A percentile compares a stretch with the other conserved stretches of the same genome.
These are phyloP conservation scores for Trypanosoma melophagium DNA, from an alignment of 208 protist species.

Conservation along the genomic window DNA sequence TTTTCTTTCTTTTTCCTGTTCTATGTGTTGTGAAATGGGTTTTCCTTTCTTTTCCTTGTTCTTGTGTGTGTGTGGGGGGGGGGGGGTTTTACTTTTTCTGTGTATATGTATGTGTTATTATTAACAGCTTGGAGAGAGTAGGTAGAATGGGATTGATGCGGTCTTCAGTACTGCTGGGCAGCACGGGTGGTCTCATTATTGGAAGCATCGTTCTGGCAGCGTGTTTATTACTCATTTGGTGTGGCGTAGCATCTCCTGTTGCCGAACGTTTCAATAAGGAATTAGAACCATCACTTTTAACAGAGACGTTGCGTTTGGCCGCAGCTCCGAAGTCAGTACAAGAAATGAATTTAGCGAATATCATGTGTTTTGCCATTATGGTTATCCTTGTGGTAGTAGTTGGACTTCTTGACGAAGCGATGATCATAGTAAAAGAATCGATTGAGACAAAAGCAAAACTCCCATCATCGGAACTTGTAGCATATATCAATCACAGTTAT, in stretches of 20 bases:
- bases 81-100: no score
- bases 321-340: slow-evolving; percentile 6
- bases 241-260: background rate
- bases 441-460: slow-evolving; percentile 45
- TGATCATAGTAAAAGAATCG: slow-evolving; percentile 36
- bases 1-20: slow-evolving; percentile 9
- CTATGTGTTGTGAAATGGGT: slow-evolving; percentile 8
- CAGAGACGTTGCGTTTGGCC: background rate
- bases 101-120: background rate
- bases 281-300: background rate
- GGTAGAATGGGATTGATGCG: background rate
- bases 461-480: slow-evolving; percentile 47
- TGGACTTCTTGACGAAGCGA: slow-evolving; percentile 35
- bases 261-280: background rate
- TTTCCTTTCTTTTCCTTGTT: slow-evolving; percentile 11
- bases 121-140: background rate
- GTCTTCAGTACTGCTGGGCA: background rate
- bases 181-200: slow-evolving; percentile 2
- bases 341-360: slow-evolving; percentile 26
- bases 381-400: slow-evolving; percentile 37
- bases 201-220: slow-evolving; percentile 6
- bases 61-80: background rate
- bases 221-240: slow-evolving; percentile 9
- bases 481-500: slow-evolving; percentile 74
- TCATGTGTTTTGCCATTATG: slow-evolving; percentile 29